Conservation (phyloP, 495 filamentous ascomycete species). For the Aspergillus bridgeri region DNA sequence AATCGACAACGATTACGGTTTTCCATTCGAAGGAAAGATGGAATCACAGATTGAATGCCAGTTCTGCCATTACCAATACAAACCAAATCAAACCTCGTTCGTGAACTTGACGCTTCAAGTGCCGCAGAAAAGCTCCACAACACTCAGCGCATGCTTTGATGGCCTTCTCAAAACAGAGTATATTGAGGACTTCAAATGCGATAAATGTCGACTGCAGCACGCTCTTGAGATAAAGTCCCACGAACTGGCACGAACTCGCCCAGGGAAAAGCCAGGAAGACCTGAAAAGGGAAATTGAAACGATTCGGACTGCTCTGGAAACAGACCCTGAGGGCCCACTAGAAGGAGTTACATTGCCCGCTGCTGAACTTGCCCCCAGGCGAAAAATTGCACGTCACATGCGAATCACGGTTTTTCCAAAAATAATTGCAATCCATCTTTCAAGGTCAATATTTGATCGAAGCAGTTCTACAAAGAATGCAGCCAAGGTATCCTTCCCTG, state of each 20-base stretch:
- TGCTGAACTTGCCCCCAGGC: conserved; percentile 66
- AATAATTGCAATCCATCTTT: conserved; percentile 86
- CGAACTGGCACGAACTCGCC: conserved; percentile 44
- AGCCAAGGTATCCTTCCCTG: conserved; percentile 89
- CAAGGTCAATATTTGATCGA: conserved; percentile 82
- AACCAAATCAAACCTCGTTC: conserved; percentile 76
- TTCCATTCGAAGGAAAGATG: conserved; percentile 80
- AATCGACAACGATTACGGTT: conserved; percentile 62
- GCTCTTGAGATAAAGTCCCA: conserved; percentile 55
- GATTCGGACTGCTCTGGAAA: conserved; percentile 59
- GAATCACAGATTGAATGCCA: conserved; percentile 93
- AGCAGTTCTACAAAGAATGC: conserved; percentile 84
- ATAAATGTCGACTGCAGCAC: conserved; percentile 83
- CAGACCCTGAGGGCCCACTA: conserved; percentile 74
- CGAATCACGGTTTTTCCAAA: conserved; percentile 83
- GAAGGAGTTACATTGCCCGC: conserved; percentile 74
- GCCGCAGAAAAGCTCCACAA: conserved; percentile 67
- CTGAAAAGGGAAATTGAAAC: conserved; percentile 54
- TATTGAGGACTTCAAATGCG: conserved; percentile 96
- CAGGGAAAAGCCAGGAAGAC: conserved; percentile 44
- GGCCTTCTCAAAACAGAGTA: conserved; percentile 90
- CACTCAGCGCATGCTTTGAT: conserved; percentile 78
- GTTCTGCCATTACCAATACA: conserved; percentile 84
- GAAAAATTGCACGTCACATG: conserved; percentile 80
- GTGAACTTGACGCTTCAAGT: conserved; percentile 92